These are phyloP conservation scores for Angophora floribunda DNA, from an alignment of 345 rosid genomes.

Conservation along the genomic window DNA sequence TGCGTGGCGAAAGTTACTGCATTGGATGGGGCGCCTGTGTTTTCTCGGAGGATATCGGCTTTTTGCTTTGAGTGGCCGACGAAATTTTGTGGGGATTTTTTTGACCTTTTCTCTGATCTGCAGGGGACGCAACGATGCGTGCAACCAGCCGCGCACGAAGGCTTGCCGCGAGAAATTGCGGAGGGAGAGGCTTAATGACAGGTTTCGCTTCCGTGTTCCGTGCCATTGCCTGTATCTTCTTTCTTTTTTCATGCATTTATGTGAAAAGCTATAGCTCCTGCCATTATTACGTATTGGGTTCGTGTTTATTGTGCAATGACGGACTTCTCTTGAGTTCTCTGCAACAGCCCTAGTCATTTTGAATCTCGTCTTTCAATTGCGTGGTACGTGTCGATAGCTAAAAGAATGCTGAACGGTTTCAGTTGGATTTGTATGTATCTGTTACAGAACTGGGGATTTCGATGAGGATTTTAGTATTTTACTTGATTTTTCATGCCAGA, in stretches of 20 bases:
- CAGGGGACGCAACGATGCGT: conserved; percentile 17
- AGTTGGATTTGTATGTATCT: background rate
- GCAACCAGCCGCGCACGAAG: conserved; percentile 36
- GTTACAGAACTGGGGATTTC: background rate
- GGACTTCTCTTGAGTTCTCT: background rate
- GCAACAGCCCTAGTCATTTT: accelerated
- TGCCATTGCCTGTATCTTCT: background rate
- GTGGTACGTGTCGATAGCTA: background rate
- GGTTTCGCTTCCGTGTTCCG: conserved; percentile 12
- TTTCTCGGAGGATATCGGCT: background rate
- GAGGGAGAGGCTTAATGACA: conserved; percentile 78
- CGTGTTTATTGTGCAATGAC: background rate
- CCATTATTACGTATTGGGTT: background rate
- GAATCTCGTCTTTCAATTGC: background rate
- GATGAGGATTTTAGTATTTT: background rate
- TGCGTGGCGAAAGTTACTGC: background rate
- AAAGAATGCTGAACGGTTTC: background rate
- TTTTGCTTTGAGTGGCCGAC: background rate
- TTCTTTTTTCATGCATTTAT: background rate
- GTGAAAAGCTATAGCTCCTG: background rate
- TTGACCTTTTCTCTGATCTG: background rate
- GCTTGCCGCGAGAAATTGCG: conserved; percentile 91
- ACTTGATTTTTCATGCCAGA: background rate
- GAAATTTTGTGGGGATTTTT: background rate
- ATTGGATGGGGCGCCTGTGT: background rate